Conservation (phyloP, 805 yeast species). For the Lachancea meyersii region DNA sequence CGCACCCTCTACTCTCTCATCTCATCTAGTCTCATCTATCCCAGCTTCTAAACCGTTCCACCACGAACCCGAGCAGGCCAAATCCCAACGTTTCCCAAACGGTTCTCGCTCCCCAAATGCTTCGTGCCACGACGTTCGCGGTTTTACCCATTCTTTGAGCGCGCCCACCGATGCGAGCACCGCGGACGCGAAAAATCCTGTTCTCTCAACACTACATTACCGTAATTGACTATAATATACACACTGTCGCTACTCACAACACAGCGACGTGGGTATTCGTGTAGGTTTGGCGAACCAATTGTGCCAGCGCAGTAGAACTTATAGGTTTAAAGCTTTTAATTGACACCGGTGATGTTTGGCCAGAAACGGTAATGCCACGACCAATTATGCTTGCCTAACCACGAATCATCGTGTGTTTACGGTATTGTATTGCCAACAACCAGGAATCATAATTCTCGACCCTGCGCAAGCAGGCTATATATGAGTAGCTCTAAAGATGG, state of each 20-base stretch:
- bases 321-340: background rate
- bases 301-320: background rate
- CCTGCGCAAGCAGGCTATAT: background rate
- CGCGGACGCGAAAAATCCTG: conserved; percentile 1
- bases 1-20: background rate
- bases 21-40: background rate
- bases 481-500: background rate
- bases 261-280: too few species aligned
- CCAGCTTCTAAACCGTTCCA: background rate
- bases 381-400: background rate
- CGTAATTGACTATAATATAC: background rate
- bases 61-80: too few species aligned
- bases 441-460: background rate
- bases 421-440: too few species aligned
- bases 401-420: too few species aligned
- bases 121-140: conserved; percentile 1
- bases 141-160: background rate
- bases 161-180: background rate
- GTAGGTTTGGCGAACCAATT: too few species aligned
- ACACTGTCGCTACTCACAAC: conserved; percentile 1
- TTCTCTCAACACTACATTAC: background rate
- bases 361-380: conserved; percentile 7
- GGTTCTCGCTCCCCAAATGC: background rate
- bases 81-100: background rate
- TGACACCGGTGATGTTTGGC: background rate